These are phyloP conservation scores for Sporisorium reilianum DNA, from an alignment of 1,284 basidiomycete genomes.

Conservation along the genomic window DNA sequence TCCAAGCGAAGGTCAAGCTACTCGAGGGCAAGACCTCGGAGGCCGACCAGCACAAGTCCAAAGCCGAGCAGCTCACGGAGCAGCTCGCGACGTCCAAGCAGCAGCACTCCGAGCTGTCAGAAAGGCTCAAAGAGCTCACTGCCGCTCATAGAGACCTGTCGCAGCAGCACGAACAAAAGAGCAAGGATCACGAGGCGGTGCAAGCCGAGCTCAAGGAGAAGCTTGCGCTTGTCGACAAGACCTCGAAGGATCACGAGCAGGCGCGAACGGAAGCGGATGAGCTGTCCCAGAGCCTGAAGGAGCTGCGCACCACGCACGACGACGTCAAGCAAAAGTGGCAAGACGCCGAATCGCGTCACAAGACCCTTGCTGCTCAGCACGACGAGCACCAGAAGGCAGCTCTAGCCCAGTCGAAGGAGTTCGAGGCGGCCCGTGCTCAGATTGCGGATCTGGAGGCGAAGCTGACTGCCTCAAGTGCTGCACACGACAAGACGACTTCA, in stretches of 20 bases:
- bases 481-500: slow-evolving; percentile 5
- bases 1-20: slow-evolving; percentile 11
- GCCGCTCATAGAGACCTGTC: slow-evolving; percentile 26
- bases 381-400: slow-evolving; percentile 20
- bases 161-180: slow-evolving; percentile 27
- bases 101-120: slow-evolving; percentile 18
- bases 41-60: slow-evolving; percentile 11
- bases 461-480: slow-evolving; percentile 15
- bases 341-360: slow-evolving; percentile 18
- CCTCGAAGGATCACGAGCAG: slow-evolving; percentile 19
- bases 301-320: slow-evolving; percentile 19
- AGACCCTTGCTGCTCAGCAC: slow-evolving; percentile 15
- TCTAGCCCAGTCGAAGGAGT: slow-evolving; percentile 13
- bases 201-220: slow-evolving; percentile 34
- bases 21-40: slow-evolving; percentile 15
- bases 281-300: slow-evolving; percentile 12
- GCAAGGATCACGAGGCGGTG: slow-evolving; percentile 18
- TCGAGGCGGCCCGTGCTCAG: slow-evolving; percentile 15
- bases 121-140: slow-evolving; percentile 19
- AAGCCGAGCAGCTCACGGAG: slow-evolving; percentile 20
- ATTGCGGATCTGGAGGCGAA: slow-evolving; percentile 24
- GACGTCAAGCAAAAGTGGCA: slow-evolving; percentile 23
- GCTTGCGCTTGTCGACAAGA: slow-evolving; percentile 15
- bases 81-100: slow-evolving; percentile 22
- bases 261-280: slow-evolving; percentile 20